phyloP scores from a whole-genome alignment of 1,284 basidiomycete genomes.

The Cutaneotrichosporon cyanovorans region DNA sequence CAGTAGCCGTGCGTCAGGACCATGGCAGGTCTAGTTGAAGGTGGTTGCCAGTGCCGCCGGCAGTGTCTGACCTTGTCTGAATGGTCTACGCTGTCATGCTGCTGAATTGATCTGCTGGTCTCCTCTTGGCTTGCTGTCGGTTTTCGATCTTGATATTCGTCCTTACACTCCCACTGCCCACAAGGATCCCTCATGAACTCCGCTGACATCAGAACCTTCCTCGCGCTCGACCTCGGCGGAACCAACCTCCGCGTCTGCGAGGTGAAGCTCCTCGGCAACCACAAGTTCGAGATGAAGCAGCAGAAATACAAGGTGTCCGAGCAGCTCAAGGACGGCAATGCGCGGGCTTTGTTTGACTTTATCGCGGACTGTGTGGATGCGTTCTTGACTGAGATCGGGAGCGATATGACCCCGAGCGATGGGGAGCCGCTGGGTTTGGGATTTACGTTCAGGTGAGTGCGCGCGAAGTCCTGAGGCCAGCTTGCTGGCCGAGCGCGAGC shows the following conservation, averaged over 20 bases:
- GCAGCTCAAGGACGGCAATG: constrained; percentile 79
- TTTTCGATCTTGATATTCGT: too few relatives aligned
- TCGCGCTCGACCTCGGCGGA: constrained; percentile 88
- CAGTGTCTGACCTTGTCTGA: too few relatives aligned
- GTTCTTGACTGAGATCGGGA: constrained; percentile 69
- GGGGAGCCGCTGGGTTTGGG: constrained; percentile 67
- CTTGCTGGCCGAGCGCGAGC: too few relatives aligned
- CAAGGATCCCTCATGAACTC: background rate
- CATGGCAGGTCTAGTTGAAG: too few relatives aligned
- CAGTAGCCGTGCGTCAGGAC: too few relatives aligned
- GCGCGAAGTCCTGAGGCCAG: background rate
- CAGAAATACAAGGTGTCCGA: constrained; percentile 93
- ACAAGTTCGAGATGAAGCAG: constrained; percentile 79
- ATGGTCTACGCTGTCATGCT: too few relatives aligned
- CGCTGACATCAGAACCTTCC: constrained; percentile 61
- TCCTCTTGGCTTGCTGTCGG: background rate
- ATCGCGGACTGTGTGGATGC: constrained; percentile 92
- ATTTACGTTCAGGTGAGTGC: constrained; percentile 70
- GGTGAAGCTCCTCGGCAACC: constrained; percentile 77
- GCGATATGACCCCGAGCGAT: constrained; percentile 31
- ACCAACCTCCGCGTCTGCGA: constrained; percentile 96
- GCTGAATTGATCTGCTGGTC: background rate
- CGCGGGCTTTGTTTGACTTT: constrained; percentile 77
- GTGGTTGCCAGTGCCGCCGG: too few relatives aligned
- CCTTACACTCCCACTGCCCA: too few relatives aligned